phyloP scores from a whole-genome alignment of 176 grass and related monocot species.

The Musa troglodytarum region DNA sequence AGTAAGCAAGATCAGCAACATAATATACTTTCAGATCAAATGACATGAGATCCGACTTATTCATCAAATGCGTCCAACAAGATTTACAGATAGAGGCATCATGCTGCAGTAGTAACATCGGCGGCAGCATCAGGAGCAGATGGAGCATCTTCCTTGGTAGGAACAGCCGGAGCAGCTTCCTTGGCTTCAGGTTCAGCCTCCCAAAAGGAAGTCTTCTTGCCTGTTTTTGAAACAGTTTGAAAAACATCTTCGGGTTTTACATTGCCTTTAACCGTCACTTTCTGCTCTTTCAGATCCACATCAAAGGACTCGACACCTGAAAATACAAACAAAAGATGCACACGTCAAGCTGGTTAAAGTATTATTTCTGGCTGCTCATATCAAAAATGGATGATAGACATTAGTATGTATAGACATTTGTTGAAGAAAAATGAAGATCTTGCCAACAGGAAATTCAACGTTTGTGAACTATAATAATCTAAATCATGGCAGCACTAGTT shows the following conservation, averaged over 20 bases:
- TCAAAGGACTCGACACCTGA: slow-evolving; percentile 77
- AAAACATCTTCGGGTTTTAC: slow-evolving; percentile 65
- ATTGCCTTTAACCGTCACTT: slow-evolving; percentile 81
- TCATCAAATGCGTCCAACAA: no score
- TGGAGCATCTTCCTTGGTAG: neutral
- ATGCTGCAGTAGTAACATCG: no score
- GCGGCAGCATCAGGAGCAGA: no score
- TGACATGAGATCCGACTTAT: neutral
- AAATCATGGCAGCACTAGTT: no score
- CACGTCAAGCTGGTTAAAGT: neutral
- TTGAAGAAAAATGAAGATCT: no score
- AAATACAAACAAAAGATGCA: slow-evolving; percentile 9
- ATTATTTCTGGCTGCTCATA: neutral
- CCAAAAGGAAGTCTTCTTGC: slow-evolving; percentile 79
- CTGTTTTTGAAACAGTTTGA: slow-evolving; percentile 76
- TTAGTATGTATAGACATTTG: neutral
- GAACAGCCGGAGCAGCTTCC: neutral
- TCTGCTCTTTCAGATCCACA: slow-evolving; percentile 74
- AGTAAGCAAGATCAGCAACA: neutral
- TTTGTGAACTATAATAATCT: no score
- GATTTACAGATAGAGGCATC: no score
- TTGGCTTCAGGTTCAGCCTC: slow-evolving; percentile 29
- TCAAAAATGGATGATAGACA: neutral
- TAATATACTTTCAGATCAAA: neutral
- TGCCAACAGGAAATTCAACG: no score